Percentiles rank a stretch among this genome's conserved stretches.
Evolutionary conservation across 495 filamentous ascomycete genomes (phyloP).

Genomic region (Penicillium egyptiacum): DNA sequence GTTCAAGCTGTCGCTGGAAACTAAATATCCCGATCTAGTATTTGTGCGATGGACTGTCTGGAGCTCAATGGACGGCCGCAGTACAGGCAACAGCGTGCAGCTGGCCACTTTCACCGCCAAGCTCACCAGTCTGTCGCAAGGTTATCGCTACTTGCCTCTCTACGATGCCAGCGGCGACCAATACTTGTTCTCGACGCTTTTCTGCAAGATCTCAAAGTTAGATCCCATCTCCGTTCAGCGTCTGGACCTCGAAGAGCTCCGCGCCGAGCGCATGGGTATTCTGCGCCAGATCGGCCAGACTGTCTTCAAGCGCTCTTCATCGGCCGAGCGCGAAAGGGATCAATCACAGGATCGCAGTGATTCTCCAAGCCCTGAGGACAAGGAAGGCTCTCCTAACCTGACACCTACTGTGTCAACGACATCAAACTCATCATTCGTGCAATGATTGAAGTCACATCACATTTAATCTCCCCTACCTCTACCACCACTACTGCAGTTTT

Average conservation of each 20-base stretch:
- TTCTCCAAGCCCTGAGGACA: slow-evolving; percentile 35
- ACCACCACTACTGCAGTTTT: not conserved
- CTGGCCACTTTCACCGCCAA: slow-evolving; percentile 91
- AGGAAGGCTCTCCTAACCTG: slow-evolving; percentile 37
- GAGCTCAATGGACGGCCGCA: slow-evolving; percentile 70
- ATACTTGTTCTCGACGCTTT: slow-evolving; percentile 91
- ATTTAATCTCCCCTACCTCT: not conserved
- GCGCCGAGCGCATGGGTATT: slow-evolving; percentile 51
- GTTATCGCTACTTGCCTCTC: slow-evolving; percentile 97
- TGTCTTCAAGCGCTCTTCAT: slow-evolving; percentile 52
- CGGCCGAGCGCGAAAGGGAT: slow-evolving; percentile 47
- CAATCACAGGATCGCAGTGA: slow-evolving; percentile 35
- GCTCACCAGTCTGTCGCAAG: slow-evolving; percentile 82
- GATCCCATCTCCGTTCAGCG: slow-evolving; percentile 52
- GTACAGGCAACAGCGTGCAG: slow-evolving; percentile 58
- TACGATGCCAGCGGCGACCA: slow-evolving; percentile 84
- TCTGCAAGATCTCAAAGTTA: slow-evolving; percentile 78
- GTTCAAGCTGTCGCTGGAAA: slow-evolving; percentile 75
- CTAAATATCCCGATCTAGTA: slow-evolving; percentile 87
- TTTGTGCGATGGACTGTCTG: slow-evolving; percentile 94
- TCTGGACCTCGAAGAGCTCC: slow-evolving; percentile 48
- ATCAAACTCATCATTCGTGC: slow-evolving; percentile 39
- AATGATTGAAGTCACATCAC: slow-evolving; percentile 12
- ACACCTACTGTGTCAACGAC: slow-evolving; percentile 43
- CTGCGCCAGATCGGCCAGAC: slow-evolving; percentile 50